These are phyloP conservation scores for Sporobolus alterniflorus DNA, from an alignment of 202 grass and related monocot genomes.

Conservation along the genomic window DNA sequence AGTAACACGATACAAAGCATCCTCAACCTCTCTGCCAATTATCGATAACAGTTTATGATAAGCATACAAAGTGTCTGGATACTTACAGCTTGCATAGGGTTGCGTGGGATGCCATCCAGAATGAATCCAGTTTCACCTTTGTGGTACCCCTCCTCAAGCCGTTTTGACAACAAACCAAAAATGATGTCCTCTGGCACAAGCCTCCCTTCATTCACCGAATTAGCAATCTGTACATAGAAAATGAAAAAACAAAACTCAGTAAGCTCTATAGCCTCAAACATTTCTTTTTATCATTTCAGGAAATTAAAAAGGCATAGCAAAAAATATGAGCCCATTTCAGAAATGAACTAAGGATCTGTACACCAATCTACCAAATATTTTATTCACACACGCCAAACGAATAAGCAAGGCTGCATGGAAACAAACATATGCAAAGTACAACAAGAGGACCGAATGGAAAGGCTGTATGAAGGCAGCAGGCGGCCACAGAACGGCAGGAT, in stretches of 20 bases:
- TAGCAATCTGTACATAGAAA: slow-evolving; percentile 66
- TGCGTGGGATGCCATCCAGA: slow-evolving; percentile 90
- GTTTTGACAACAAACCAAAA: slow-evolving; percentile 90
- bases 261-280: not conserved
- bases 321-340: not conserved
- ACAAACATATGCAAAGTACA: slow-evolving; percentile 24
- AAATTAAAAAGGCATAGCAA: not conserved
- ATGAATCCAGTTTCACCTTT: slow-evolving; percentile 94
- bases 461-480: slow-evolving; percentile 11
- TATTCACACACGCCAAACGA: not conserved
- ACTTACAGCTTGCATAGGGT: slow-evolving; percentile 84
- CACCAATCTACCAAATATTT: not conserved
- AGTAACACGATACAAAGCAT: not conserved
- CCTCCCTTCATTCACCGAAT: slow-evolving; percentile 78
- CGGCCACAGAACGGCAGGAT: slow-evolving; percentile 28
- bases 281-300: not conserved
- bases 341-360: not conserved
- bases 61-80: not conserved
- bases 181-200: slow-evolving; percentile 93
- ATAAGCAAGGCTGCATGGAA: not conserved
- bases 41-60: not conserved
- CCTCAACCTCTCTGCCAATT: not conserved
- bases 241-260: slow-evolving; percentile 14
- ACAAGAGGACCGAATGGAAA: not conserved
- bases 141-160: slow-evolving; percentile 84